Evolutionary conservation across 1,284 basidiomycete genomes (phyloP), one percentile per base, ranked within the genome.

Genomic region (Porogramme epimiltina): DNA sequence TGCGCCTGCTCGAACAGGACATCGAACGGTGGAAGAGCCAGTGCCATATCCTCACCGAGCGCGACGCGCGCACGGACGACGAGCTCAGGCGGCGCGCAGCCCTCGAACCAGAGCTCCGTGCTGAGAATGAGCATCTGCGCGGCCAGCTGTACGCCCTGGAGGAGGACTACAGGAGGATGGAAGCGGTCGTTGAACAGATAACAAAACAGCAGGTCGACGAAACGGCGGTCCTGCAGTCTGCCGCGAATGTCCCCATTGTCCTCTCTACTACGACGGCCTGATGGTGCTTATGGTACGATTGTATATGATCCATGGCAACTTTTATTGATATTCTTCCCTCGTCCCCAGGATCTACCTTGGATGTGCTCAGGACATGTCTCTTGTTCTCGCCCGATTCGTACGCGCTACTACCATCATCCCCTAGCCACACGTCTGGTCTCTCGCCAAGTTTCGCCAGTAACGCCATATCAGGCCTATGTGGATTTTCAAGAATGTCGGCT

Each of bases 81-180:
- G 78, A 80, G 2, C 65, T 88, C 15, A 70, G 87, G 18, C 63
- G 69, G 51, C 73, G 74, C 11, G 85, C 86, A 3, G 84, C 81
- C 2, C 75, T 80, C 55, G 72, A 75, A 41, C 79, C 80, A 18
- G 66, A 69, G 54, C 42, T 72, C 19, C 41, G 62, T 26, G 57
- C 50, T 26, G 65, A 69, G 43, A 66, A 66, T 41, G 51, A 54
- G 42, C 55, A 56, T 38, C 45, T 69, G 24, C 56, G 57, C 18
- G 64, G 62, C 20, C 55, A 65, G 23, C 42, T 71, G 33, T 52
- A 49, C 9, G 34, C 37, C 25, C 44, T 68, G 20, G 47, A 56
- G 33, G 47, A 59, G 39, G 66, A 67, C 37, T 65, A 64, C 36
- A 33, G 24, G 31, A 45, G 58, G 19, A 52, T 65, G 58, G 62